Conservation (phyloP, 2,329 filamentous ascomycete genomes). For the Clarireedia monteithiana region DNA sequence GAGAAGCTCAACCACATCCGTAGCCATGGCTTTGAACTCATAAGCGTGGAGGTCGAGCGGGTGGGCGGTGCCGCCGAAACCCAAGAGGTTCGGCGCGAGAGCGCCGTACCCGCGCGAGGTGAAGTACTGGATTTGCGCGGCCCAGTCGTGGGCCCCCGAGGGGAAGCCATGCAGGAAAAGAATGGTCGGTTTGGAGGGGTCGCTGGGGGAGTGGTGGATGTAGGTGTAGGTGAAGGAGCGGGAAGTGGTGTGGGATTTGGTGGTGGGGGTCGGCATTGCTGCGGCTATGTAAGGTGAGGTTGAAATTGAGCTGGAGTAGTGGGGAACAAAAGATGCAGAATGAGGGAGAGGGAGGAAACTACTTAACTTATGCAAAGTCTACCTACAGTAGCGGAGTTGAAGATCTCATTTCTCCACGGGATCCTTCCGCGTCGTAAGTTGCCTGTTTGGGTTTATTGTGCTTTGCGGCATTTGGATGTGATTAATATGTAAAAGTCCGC, state of each 20-base stretch:
- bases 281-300: background rate
- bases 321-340: background rate
- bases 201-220: background rate
- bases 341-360: background rate
- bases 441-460: background rate
- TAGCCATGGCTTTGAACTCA: conserved; percentile 22
- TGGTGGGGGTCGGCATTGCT: background rate
- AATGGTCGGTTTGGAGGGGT: conserved; percentile 17
- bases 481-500: background rate
- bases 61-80: conserved; percentile 31
- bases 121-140: conserved; percentile 20
- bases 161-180: conserved; percentile 44
- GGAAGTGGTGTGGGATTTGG: background rate
- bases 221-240: conserved; percentile 3
- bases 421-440: background rate
- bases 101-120: conserved; percentile 33
- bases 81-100: conserved; percentile 36
- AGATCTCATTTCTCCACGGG: background rate
- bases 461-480: background rate
- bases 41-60: conserved; percentile 27
- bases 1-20: conserved; percentile 31
- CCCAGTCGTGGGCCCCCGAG: conserved; percentile 38
- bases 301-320: background rate
- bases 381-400: background rate
- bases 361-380: background rate